phyloP scores from a whole-genome alignment of 768 basidiomycete genomes.

The Boletus pseudopeckii region DNA sequence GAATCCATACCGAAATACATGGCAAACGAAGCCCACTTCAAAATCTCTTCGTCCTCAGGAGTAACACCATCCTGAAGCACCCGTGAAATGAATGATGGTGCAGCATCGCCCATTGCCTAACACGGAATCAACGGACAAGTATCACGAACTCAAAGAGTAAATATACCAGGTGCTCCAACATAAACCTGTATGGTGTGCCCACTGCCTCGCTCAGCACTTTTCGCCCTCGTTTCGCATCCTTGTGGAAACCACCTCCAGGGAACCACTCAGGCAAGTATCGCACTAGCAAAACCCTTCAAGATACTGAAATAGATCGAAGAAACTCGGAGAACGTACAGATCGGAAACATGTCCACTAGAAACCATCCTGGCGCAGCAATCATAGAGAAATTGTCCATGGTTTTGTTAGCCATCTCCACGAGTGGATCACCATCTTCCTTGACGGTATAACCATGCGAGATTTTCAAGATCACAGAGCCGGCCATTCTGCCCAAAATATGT shows the following conservation, averaged over 20 bases:
- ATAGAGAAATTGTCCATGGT: constrained; percentile 15
- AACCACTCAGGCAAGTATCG: constrained; percentile 21
- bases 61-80: constrained; percentile 5
- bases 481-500: constrained; percentile 25
- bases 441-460: constrained; percentile 38
- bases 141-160: background rate
- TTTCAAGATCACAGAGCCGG: constrained; percentile 33
- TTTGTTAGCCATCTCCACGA: constrained; percentile 28
- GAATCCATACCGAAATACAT: constrained; percentile 16
- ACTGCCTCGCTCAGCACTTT: constrained; percentile 2
- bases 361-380: constrained; percentile 5
- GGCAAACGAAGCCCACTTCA: constrained; percentile 16
- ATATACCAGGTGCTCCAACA: constrained; percentile 16
- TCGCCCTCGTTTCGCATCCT: constrained; percentile 1
- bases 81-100: constrained; percentile 12
- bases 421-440: constrained; percentile 29
- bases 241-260: constrained; percentile 19
- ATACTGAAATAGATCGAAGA: too few relatives aligned
- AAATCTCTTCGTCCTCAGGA: constrained; percentile 7
- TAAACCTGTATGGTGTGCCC: background rate
- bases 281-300: background rate
- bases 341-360: constrained; percentile 7
- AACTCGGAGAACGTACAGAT: constrained; percentile 1
- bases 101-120: constrained; percentile 10
- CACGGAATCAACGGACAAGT: background rate